Percentiles rank a stretch among this genome's conserved stretches.
phyloP scores from a whole-genome alignment of 1,284 basidiomycete genomes.

The Boletus subluridellus region DNA sequence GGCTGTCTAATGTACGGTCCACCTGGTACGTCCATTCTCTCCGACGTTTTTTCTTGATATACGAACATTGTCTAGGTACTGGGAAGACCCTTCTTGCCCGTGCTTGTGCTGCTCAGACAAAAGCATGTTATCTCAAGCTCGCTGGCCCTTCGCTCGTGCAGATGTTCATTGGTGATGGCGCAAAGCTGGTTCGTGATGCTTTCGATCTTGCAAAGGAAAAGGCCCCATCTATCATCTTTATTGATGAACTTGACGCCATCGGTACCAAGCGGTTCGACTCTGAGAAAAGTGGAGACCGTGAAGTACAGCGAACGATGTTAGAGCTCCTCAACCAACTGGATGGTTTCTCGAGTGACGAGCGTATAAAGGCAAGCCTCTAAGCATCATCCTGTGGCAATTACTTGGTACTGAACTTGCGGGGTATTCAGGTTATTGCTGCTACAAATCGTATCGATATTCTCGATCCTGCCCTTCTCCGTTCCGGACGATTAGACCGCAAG shows the following conservation, averaged over 20 bases:
- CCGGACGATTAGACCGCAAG: conserved; percentile 92
- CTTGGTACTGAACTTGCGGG: conserved; percentile 7
- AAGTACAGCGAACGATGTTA: conserved; percentile 99
- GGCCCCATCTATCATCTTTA: conserved; percentile 99
- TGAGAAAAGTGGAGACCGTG: conserved; percentile 97
- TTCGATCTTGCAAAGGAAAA: conserved; percentile 98
- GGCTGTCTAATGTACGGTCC: conserved; percentile 96
- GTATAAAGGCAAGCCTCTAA: conserved; percentile 76
- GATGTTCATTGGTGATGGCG: conserved; percentile 99
- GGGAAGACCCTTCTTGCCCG: conserved; percentile 97
- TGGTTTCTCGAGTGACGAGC: conserved; percentile 92
- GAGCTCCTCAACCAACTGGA: conserved; percentile 98
- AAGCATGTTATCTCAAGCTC: conserved; percentile 96
- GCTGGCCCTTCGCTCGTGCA: conserved; percentile 98
- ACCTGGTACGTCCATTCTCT: conserved; percentile 57
- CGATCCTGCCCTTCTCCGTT: conserved; percentile 95
- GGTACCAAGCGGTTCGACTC: conserved; percentile 98
- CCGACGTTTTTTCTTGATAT: background rate
- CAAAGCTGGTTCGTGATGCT: conserved; percentile 94
- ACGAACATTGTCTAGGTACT: conserved; percentile 51
- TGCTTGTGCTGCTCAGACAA: conserved; percentile 96
- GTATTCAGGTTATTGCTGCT: conserved; percentile 89
- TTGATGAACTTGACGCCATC: conserved; percentile 96
- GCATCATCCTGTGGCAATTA: background rate
- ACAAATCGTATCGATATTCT: conserved; percentile 99